Evolutionary conservation across 306 rosid species (phyloP).

Genomic region (Prunus salicina): DNA sequence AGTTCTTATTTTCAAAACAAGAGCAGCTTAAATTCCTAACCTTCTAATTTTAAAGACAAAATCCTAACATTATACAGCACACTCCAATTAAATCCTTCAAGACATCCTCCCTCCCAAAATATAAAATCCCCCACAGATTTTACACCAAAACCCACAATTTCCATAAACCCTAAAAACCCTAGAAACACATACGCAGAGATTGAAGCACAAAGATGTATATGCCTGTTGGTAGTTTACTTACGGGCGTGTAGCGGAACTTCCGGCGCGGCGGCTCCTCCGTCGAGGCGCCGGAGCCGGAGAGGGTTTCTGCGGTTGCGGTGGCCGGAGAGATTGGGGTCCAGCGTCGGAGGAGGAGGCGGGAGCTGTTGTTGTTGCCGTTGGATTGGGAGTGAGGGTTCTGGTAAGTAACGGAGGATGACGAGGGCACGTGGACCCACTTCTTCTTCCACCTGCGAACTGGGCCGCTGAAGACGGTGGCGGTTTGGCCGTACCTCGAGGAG

Average conservation of each 20-base stretch:
- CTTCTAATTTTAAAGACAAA: background rate
- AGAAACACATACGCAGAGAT: background rate
- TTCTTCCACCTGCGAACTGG: constrained; percentile 97
- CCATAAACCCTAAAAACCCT: constrained; percentile 6
- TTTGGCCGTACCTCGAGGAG: constrained; percentile 86
- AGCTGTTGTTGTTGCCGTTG: constrained; percentile 28
- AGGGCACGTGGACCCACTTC: constrained; percentile 83
- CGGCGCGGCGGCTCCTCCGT: constrained; percentile 81
- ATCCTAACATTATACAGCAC: background rate
- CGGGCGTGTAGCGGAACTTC: constrained; percentile 95
- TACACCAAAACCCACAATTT: background rate
- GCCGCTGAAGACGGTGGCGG: constrained; percentile 82
- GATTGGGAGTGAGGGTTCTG: constrained; percentile 38
- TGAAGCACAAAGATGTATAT: background rate
- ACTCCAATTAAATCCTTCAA: background rate
- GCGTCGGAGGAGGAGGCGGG: constrained; percentile 84
- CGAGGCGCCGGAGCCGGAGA: constrained; percentile 4
- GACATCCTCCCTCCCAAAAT: background rate
- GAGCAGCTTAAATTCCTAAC: background rate
- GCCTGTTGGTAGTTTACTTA: constrained; percentile 24
- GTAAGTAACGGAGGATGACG: constrained; percentile 27
- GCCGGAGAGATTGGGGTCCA: constrained; percentile 71
- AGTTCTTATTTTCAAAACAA: background rate
- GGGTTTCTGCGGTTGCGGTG: constrained; percentile 15
- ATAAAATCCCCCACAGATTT: background rate